phyloP scores from a whole-genome alignment of 371 early-diverging fungal genomes.

The Zychaea mexicana region DNA sequence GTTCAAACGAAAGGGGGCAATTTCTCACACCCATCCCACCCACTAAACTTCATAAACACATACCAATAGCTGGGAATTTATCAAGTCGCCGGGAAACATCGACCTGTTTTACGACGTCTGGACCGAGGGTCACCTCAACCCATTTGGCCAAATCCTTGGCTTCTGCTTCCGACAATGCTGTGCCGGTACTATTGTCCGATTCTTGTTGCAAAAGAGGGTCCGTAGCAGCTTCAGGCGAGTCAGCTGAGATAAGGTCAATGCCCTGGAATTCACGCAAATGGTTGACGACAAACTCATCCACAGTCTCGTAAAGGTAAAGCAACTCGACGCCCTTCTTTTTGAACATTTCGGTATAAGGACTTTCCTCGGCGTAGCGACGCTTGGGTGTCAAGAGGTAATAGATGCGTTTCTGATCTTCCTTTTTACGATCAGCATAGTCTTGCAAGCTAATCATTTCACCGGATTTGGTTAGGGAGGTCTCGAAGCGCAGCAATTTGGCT shows the following conservation, averaged over 20 bases:
- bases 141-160: slow-evolving; percentile 67
- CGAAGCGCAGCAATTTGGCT: slow-evolving; percentile 85
- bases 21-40: slow-evolving; percentile 1
- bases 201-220: slow-evolving; percentile 51
- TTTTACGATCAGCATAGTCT: slow-evolving; percentile 88
- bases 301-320: slow-evolving; percentile 79
- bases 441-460: slow-evolving; percentile 78
- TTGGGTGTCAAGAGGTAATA: slow-evolving; percentile 87
- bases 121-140: slow-evolving; percentile 67
- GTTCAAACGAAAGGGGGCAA: no score
- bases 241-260: slow-evolving; percentile 81
- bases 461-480: slow-evolving; percentile 65
- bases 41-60: no score
- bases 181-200: slow-evolving; percentile 25
- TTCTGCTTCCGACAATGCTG: slow-evolving; percentile 54
- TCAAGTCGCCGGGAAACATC: slow-evolving; percentile 69
- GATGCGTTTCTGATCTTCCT: slow-evolving; percentile 90
- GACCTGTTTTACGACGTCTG: slow-evolving; percentile 65
- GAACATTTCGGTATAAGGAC: slow-evolving; percentile 90
- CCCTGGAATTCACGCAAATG: slow-evolving; percentile 76
- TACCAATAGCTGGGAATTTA: slow-evolving; percentile 74
- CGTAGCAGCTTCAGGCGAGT: slow-evolving; percentile 64
- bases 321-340: slow-evolving; percentile 74
- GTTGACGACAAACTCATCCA: slow-evolving; percentile 92
- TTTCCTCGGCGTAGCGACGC: slow-evolving; percentile 75